These are phyloP conservation scores for Ampelomyces quisqualis DNA, from an alignment of 2,329 filamentous ascomycete species.

Conservation along the genomic window DNA sequence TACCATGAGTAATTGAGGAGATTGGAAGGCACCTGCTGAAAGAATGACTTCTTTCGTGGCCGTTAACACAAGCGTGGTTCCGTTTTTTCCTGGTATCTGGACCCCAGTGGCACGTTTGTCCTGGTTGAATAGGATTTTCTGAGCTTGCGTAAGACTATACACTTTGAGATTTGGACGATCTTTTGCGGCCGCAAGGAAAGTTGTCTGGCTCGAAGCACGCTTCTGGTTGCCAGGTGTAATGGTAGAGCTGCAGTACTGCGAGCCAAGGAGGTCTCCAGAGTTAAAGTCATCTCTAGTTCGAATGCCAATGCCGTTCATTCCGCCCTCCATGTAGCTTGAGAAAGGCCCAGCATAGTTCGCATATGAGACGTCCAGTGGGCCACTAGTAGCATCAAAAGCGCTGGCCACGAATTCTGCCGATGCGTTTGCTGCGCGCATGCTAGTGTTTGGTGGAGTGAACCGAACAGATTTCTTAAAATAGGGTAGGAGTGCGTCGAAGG, in stretches of 20 bases:
- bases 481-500: slow-evolving; percentile 23
- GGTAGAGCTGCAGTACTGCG: too few relatives aligned
- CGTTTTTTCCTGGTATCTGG: slow-evolving; percentile 10
- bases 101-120: slow-evolving; percentile 28
- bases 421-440: too few relatives aligned
- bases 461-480: slow-evolving; percentile 33
- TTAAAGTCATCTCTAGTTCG: too few relatives aligned
- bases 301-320: too few relatives aligned
- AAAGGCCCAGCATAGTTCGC: too few relatives aligned
- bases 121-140: slow-evolving; percentile 40
- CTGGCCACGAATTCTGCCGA: too few relatives aligned
- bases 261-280: too few relatives aligned
- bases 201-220: slow-evolving; percentile 10
- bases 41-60: slow-evolving; percentile 51
- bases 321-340: too few relatives aligned
- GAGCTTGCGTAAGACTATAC: slow-evolving; percentile 1
- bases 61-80: slow-evolving; percentile 35
- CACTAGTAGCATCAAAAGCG: too few relatives aligned
- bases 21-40: slow-evolving; percentile 48
- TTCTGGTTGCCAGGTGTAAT: too few relatives aligned
- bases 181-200: slow-evolving; percentile 7
- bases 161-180: slow-evolving; percentile 2
- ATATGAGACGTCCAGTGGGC: too few relatives aligned
- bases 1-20: slow-evolving; percentile 45
- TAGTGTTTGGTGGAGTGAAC: too few relatives aligned